Conservation (phyloP, 148 eudicot species). For the Selenicereus undatus region DNA sequence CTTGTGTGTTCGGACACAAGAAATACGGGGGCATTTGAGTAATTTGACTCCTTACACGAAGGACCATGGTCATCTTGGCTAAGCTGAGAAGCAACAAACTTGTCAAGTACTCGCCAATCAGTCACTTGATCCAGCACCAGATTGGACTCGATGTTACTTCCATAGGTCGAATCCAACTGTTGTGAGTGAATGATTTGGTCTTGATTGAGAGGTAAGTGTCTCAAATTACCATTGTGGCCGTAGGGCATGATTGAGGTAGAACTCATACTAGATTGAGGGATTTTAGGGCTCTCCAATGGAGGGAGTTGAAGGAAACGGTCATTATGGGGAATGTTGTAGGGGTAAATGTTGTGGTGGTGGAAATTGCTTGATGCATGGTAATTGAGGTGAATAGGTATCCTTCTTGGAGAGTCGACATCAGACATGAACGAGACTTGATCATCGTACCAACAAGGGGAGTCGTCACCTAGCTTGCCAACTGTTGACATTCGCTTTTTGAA, state of each 20-base stretch:
- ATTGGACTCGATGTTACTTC: constrained; percentile 20
- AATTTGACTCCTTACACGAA: constrained; percentile 28
- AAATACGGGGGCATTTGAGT: constrained; percentile 28
- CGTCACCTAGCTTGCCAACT: constrained; percentile 46
- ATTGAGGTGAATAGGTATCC: constrained; percentile 28
- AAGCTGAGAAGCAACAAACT: constrained; percentile 81
- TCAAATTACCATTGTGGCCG: constrained; percentile 13
- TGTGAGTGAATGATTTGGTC: constrained; percentile 32
- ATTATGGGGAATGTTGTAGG: constrained; percentile 40
- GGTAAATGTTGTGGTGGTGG: constrained; percentile 28
- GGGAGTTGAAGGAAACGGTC: constrained; percentile 65
- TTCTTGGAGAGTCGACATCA: constrained; percentile 57
- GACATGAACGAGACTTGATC: constrained; percentile 73
- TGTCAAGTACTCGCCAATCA: constrained; percentile 81
- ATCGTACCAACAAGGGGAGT: constrained; percentile 60
- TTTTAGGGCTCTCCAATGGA: constrained; percentile 58
- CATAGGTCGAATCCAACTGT: constrained; percentile 25
- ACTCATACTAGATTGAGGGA: constrained; percentile 29
- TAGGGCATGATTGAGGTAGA: constrained; percentile 30
- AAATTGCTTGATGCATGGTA: constrained; percentile 33
- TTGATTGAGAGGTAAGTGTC: constrained; percentile 27
- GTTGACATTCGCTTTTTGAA: constrained; percentile 73
- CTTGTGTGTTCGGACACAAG: constrained; percentile 41
- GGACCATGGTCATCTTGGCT: constrained; percentile 46
- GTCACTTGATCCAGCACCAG: constrained; percentile 50